Percentiles rank a stretch among this genome's conserved stretches.
Conservation (phyloP, 2,329 filamentous ascomycete species). For the Claviceps cyperi region DNA sequence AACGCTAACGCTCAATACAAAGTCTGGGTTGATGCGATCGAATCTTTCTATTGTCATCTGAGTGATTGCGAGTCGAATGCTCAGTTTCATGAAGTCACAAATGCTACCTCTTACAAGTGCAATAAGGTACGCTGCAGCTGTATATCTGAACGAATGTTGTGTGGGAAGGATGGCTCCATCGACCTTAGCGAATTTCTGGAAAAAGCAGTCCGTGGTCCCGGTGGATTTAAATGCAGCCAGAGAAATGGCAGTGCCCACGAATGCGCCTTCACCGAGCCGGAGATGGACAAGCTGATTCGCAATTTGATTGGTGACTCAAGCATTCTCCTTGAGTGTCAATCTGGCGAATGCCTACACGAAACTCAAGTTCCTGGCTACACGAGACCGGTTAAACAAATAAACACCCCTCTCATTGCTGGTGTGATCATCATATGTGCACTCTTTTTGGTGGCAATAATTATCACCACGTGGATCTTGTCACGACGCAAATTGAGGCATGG, state of each 20-base stretch:
- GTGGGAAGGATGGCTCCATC: constrained; percentile 78
- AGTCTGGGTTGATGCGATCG: constrained; percentile 89
- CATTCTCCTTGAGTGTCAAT: constrained; percentile 67
- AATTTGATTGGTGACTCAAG: constrained; percentile 82
- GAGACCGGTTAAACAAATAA: constrained; percentile 82
- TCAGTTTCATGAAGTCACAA: constrained; percentile 53
- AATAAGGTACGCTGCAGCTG: constrained; percentile 76
- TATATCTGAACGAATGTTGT: constrained; percentile 83
- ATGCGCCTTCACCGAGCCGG: constrained; percentile 79
- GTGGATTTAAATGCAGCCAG: constrained; percentile 62
- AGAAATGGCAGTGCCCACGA: constrained; percentile 46
- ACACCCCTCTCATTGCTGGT: constrained; percentile 87
- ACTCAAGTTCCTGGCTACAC: constrained; percentile 88
- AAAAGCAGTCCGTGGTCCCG: constrained; percentile 73
- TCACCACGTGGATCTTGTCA: constrained; percentile 77
- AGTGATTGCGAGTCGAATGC: constrained; percentile 63
- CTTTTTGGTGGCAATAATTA: constrained; percentile 75
- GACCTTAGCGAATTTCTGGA: constrained; percentile 83
- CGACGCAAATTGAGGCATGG: constrained; percentile 57
- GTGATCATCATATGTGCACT: constrained; percentile 78
- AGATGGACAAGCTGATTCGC: constrained; percentile 82
- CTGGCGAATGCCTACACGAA: constrained; percentile 85
- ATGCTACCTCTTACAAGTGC: constrained; percentile 75
- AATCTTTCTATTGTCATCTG: constrained; percentile 93
- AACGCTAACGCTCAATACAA: constrained; percentile 1